A percentile compares a stretch with the other conserved stretches of the same genome.
These are phyloP conservation scores for Boletus subparvulus DNA, from an alignment of 768 basidiomycete genomes.

Conservation along the genomic window DNA sequence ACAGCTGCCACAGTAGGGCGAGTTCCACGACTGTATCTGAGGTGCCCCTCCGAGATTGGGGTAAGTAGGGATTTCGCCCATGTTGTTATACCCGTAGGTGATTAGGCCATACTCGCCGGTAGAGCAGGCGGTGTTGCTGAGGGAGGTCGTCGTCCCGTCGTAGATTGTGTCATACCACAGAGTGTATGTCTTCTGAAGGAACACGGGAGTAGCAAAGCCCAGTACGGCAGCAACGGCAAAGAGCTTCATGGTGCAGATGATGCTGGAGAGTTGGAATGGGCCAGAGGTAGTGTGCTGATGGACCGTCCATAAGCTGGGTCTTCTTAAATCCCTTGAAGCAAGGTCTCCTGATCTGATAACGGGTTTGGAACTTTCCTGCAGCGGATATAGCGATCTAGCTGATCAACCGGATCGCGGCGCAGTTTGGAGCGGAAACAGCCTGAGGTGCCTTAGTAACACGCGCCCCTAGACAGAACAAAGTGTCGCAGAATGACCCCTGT, in stretches of 20 bases:
- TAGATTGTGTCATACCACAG: constrained; percentile 49
- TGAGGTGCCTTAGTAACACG: no score
- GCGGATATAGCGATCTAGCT: no score
- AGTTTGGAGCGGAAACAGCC: no score
- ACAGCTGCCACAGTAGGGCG: no score
- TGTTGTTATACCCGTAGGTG: background rate
- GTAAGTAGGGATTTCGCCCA: background rate
- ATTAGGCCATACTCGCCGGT: constrained; percentile 43
- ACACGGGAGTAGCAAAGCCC: constrained; percentile 3
- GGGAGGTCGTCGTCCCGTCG: constrained; percentile 42
- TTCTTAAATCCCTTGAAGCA: constrained; percentile 1
- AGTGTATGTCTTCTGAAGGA: constrained; percentile 13
- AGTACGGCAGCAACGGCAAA: background rate
- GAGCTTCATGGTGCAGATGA: constrained; percentile 10
- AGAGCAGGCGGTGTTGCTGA: constrained; percentile 49
- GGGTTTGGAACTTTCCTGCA: background rate
- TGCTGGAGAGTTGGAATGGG: background rate
- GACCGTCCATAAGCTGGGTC: background rate
- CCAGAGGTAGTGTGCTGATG: background rate
- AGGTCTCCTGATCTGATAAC: background rate
- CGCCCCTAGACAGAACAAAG: no score
- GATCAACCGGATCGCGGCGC: no score
- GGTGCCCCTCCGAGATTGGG: background rate
- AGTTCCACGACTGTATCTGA: background rate
- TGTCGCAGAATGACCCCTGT: no score